phyloP scores from a whole-genome alignment of 2,329 filamentous ascomycete genomes.

The Diaporthe vexans region DNA sequence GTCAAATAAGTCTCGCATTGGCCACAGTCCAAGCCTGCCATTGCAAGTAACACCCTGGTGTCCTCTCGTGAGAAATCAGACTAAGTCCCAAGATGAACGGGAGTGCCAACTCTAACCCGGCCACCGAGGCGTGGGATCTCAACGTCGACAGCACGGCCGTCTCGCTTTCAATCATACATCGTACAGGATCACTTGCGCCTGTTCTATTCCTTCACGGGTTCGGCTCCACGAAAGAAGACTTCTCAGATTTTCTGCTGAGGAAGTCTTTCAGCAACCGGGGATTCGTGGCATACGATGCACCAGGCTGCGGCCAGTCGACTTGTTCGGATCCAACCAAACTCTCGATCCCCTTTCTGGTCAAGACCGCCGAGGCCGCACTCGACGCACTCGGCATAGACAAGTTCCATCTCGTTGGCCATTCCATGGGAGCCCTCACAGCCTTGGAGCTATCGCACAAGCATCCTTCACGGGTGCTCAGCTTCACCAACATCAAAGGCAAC shows the following conservation, averaged over 20 bases:
- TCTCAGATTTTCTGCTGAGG: not conserved
- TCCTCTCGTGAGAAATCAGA: too few relatives aligned
- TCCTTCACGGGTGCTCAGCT: not conserved
- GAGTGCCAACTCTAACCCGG: not conserved
- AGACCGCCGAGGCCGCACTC: not conserved
- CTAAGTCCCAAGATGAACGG: not conserved
- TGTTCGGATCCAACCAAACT: not conserved
- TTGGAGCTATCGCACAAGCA: slow-evolving; percentile 4
- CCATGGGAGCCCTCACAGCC: not conserved
- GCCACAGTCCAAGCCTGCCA: not conserved
- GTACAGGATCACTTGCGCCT: not conserved
- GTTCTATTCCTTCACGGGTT: slow-evolving; percentile 12
- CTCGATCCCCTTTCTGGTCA: slow-evolving; percentile 8
- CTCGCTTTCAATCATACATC: slow-evolving; percentile 4
- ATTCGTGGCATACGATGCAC: slow-evolving; percentile 9
- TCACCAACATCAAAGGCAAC: slow-evolving; percentile 21
- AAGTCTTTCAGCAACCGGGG: not conserved
- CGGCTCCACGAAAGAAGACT: not conserved
- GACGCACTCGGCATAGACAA: not conserved
- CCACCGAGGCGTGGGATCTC: slow-evolving; percentile 12
- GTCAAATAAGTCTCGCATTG: not conserved
- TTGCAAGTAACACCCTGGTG: not conserved
- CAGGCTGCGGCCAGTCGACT: slow-evolving; percentile 5
- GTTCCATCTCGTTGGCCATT: slow-evolving; percentile 6
- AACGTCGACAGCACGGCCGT: not conserved